Base-by-base conservation (phyloP, 345 rosid genomes). In the Euphorbia peplus region DNA sequence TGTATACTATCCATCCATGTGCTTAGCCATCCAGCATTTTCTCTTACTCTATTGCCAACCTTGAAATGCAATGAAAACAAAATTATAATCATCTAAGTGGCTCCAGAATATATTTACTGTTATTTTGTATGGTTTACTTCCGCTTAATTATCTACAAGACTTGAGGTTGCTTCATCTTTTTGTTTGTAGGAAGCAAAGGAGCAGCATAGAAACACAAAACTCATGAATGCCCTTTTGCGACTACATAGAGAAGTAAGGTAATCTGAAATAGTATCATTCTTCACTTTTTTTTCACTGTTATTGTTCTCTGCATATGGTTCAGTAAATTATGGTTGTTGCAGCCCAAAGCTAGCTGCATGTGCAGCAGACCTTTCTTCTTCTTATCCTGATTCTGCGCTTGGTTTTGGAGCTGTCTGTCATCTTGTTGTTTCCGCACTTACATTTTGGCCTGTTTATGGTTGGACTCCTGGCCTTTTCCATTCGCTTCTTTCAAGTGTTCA, bases 221-320 rank as follows among this genome's bases (percentile, higher is more conserved):
- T 95, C 69, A 79, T 95, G 96, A 89, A 85, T 74, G 90, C 90
- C 8, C 88, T 91, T 69, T 75, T 95, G 78, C 82, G 95, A 68
- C 78, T 95, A 75, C 99, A 91, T 75, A 85, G 90, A 68, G 97
- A 95, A 87, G 88, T 91, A 62, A 91, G 99, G 99, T 95, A 83
- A 67, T 66, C 60, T 35, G 30, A 8, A 54, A 72, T 16, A 26
- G 54, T 73, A 37, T 28, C 48, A 10, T 60, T 57, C 73, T 71
- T 51, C 41, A 60, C 39, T 68, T 60, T 67, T 14, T 50, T 66
- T 26, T 15, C 37, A 25, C 53, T 44, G 10, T 19, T 69, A 30
- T 29, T 48, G n/a, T 72, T 50, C 8, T 53, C 70, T 62, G 66
- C 29, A 35, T 55, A 25, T 69, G 56, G 60, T 69, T 71, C 66